Evolutionary conservation across 805 yeast genomes (phyloP).

Genomic region (Saccharomycopsis fibuligera): DNA sequence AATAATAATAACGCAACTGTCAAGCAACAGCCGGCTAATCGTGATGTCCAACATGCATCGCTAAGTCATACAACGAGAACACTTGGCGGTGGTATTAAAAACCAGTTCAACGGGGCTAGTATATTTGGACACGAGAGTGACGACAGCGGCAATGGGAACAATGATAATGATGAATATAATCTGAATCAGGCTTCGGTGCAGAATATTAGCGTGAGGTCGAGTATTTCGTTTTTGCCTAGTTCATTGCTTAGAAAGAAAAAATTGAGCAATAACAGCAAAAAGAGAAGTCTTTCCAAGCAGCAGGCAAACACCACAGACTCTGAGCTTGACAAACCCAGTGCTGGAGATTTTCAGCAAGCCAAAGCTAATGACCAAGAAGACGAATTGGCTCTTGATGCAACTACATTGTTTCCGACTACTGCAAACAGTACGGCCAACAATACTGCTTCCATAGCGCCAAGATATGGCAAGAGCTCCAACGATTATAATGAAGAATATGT

Average conservation of each 20-base stretch:
- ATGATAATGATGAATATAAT: constrained; percentile 1
- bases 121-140: constrained; percentile 12
- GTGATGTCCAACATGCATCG: background rate
- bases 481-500: too few species aligned
- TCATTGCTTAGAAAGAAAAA: constrained; percentile 9
- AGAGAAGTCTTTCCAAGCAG: background rate
- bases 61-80: background rate
- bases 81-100: constrained; percentile 24
- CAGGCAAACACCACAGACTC: too few species aligned
- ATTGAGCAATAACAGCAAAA: background rate
- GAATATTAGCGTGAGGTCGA: background rate
- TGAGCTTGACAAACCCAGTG: too few species aligned
- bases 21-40: background rate
- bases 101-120: constrained; percentile 25
- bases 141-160: constrained; percentile 5
- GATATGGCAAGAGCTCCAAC: too few species aligned
- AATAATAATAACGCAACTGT: background rate
- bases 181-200: constrained; percentile 3
- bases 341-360: too few species aligned
- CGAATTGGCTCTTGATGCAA: background rate
- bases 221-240: constrained; percentile 10
- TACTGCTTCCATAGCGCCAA: too few species aligned
- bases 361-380: background rate
- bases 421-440: background rate
- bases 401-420: background rate